Percentiles rank a stretch among this genome's conserved stretches.
Evolutionary conservation across 2,329 filamentous ascomycete species (phyloP).

Genomic region (Diplodia sapinea): DNA sequence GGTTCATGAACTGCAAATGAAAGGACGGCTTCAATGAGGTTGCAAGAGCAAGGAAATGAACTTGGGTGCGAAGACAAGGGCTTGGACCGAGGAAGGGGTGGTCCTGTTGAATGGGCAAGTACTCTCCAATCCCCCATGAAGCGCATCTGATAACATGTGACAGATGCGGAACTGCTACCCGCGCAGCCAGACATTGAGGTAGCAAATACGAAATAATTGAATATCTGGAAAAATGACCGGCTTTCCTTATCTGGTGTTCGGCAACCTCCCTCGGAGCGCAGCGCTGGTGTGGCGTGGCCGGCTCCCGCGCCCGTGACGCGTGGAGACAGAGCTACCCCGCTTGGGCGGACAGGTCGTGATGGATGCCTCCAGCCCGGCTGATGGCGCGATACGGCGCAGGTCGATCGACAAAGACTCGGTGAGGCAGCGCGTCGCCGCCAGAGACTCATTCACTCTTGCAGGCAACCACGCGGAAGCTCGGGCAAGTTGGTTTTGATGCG

Average conservation of each 20-base stretch:
- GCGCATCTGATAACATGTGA: constrained; percentile 22
- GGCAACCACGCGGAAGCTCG: constrained; percentile 25
- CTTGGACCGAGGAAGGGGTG: background rate
- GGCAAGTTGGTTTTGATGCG: constrained; percentile 21
- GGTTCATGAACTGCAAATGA: background rate
- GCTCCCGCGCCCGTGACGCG: constrained; percentile 10
- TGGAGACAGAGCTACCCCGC: constrained; percentile 22
- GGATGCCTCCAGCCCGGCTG: background rate
- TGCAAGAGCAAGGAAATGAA: constrained; percentile 14
- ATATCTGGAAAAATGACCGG: background rate
- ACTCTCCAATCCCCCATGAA: background rate
- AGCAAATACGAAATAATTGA: constrained; percentile 18
- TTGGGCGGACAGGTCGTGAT: constrained; percentile 13
- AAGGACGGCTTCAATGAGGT: background rate
- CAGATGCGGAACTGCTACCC: background rate
- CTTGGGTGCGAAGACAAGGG: background rate
- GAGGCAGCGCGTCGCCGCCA: constrained; percentile 9
- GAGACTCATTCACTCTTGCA: constrained; percentile 5
- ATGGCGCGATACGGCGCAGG: constrained; percentile 17
- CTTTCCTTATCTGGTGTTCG: background rate
- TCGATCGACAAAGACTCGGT: constrained; percentile 26
- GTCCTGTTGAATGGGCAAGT: constrained; percentile 9
- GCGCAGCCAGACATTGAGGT: constrained; percentile 11
- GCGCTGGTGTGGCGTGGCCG: constrained; percentile 15
- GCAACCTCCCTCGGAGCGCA: background rate